Percentiles rank a stretch among this genome's conserved stretches.
These are phyloP conservation scores for Syncephalastrum contaminatum DNA, from an alignment of 371 early-diverging fungal species.

Conservation along the genomic window DNA sequence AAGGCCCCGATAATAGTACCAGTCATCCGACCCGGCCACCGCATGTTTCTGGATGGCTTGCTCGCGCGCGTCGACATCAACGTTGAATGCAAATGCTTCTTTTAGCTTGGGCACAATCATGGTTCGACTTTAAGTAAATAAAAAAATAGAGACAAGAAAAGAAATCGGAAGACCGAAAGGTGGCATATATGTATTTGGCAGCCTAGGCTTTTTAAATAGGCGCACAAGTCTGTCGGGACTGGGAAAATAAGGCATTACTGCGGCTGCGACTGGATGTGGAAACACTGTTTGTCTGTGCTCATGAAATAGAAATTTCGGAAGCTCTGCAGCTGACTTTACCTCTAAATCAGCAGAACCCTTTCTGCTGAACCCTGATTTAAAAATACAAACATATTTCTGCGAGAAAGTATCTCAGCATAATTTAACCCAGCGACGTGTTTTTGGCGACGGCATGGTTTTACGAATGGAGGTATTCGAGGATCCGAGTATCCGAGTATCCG, in stretches of 20 bases:
- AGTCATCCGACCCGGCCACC: constrained; percentile 28
- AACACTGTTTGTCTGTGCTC: background rate
- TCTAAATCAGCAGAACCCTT: too few species aligned
- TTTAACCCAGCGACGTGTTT: too few species aligned
- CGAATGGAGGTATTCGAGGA: too few species aligned
- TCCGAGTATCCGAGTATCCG: too few species aligned
- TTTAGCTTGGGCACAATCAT: constrained; percentile 12
- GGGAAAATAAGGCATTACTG: background rate
- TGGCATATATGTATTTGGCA: background rate
- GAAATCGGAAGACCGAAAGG: background rate
- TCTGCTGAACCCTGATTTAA: too few species aligned
- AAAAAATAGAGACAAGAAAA: constrained; percentile 4
- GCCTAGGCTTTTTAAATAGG: too few species aligned
- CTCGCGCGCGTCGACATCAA: constrained; percentile 12
- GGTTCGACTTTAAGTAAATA: constrained; percentile 6
- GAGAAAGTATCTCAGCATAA: too few species aligned
- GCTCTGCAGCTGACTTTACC: too few species aligned
- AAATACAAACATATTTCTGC: too few species aligned
- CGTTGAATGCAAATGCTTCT: constrained; percentile 21
- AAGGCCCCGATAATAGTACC: constrained; percentile 36
- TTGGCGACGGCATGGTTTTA: too few species aligned
- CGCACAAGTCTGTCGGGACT: too few species aligned
- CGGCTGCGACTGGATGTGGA: background rate
- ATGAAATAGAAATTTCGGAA: too few species aligned
- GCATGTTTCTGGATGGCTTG: constrained; percentile 17